phyloP scores from a whole-genome alignment of 352 stramenopile species.

The Pythium brachiatum region DNA sequence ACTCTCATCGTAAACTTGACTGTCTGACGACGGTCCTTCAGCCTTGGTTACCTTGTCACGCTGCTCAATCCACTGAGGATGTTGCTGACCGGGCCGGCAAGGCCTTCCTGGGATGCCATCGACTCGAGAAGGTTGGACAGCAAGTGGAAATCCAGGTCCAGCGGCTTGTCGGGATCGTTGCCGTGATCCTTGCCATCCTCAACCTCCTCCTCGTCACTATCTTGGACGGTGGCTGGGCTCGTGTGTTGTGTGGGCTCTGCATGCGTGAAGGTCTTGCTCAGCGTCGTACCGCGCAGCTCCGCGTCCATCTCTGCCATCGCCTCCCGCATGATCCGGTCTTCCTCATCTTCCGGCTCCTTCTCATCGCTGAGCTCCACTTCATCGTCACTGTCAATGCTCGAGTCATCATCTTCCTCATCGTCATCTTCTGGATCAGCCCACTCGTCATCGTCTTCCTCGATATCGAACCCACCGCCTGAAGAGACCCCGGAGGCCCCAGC shows the following conservation, averaged over 20 bases:
- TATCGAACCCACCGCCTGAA: conserved; percentile 7
- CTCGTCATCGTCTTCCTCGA: conserved; percentile 22
- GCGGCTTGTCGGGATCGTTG: conserved; percentile 27
- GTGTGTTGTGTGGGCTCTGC: not conserved
- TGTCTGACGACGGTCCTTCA: no score
- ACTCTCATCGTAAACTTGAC: no score
- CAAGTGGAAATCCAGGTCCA: conserved; percentile 83
- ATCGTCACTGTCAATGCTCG: conserved; percentile 34
- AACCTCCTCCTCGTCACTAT: conserved; percentile 19
- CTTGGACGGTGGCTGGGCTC: not conserved
- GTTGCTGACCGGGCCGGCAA: conserved; percentile 68
- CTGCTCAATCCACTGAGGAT: conserved; percentile 59
- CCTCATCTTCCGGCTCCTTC: conserved; percentile 31
- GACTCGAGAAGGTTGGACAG: conserved; percentile 81
- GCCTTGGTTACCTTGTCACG: not conserved
- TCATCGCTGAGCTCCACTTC: conserved; percentile 17
- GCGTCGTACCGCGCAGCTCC: conserved; percentile 49
- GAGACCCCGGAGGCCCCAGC: not conserved
- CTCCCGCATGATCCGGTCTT: conserved; percentile 42
- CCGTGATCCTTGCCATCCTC: not conserved
- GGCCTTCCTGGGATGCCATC: conserved; percentile 72
- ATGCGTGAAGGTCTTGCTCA: conserved; percentile 57
- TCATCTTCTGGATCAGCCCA: conserved; percentile 17
- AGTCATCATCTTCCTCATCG: conserved; percentile 27
- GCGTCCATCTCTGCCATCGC: conserved; percentile 80